Evolutionary conservation across 2,329 filamentous ascomycete genomes (phyloP), one percentile per base, ranked within the genome.

Genomic region (Arthrobotrys musiformis): DNA sequence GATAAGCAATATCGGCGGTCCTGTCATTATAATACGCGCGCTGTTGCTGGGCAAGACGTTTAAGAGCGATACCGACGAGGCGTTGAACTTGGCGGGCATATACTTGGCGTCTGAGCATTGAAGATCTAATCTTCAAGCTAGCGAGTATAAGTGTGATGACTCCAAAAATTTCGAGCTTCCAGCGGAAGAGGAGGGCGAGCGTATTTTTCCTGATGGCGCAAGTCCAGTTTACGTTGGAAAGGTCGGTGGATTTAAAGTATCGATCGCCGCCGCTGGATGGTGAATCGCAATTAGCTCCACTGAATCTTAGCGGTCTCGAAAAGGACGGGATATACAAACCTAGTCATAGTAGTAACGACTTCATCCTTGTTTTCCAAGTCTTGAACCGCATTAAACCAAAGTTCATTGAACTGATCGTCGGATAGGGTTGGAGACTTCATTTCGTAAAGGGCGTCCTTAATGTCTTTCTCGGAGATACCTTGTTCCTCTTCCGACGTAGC

Each of bases 371-470:
- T 84, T 42, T 87, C 81, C 33, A 87, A 84, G 62, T 87, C 86
- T 11, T 85, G 85, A 52, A 87, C 81, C 9, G 86, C 86, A 28
- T 85, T 85, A 74, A 84, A 84, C 85, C 85, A 87, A 61, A 81
- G 73, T 58, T 81, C 80, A 42, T 50, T 79, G 75, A 81, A 81
- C 67, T 81, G 78, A 67, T 48, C 48, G 61, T 81, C 80, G 63
- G 80, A 81, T 56, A 81, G 64, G 61, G 79, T 88, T 78, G 89
- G 88, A 28, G 86, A 86, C 89, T 92, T 95, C 6, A 99, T 88
- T 72, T 97, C 93, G 80, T 98, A 93, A 81, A 99, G 97, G 82
- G 98, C 94, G 46, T 91, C 88, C 81, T 93, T 90, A 68, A 81
- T 79, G 88, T 92, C 89, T 97, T 92, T 79, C 91, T 90, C 85